Percentiles rank a stretch among this genome's conserved stretches.
Evolutionary conservation across 495 filamentous ascomycete genomes (phyloP).

Genomic region (Aspergillus sparsus): DNA sequence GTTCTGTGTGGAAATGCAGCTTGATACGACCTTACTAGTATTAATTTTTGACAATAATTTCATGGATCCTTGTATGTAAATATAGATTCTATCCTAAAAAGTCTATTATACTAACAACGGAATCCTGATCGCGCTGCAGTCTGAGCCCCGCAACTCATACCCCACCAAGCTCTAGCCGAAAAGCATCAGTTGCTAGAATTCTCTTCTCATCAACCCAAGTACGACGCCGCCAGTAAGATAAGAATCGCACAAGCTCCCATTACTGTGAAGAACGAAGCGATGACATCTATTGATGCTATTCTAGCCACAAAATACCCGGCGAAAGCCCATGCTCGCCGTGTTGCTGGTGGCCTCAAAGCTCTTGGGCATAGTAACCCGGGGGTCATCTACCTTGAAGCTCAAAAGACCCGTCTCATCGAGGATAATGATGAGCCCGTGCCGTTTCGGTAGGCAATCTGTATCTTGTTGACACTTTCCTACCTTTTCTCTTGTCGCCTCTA

Average conservation of each 20-base stretch:
- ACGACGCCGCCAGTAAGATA: background rate
- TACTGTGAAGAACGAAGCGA: constrained; percentile 18
- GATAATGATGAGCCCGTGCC: constrained; percentile 78
- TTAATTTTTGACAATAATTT: background rate
- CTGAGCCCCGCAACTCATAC: constrained; percentile 17
- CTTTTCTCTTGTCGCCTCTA: background rate
- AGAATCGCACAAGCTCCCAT: too few relatives aligned
- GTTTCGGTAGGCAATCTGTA: constrained; percentile 60
- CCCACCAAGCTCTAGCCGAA: constrained; percentile 8
- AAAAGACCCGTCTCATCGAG: constrained; percentile 73
- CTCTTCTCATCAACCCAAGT: background rate
- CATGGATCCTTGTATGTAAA: background rate
- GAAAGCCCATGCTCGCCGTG: constrained; percentile 80
- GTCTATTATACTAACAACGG: background rate
- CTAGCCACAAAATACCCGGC: constrained; percentile 87
- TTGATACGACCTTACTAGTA: background rate
- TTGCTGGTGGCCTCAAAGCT: constrained; percentile 68
- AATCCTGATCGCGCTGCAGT: background rate
- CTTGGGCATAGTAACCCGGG: constrained; percentile 35
- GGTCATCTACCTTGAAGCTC: constrained; percentile 81
- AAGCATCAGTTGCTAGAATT: constrained; percentile 5
- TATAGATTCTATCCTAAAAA: too few relatives aligned
- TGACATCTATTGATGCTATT: constrained; percentile 47
- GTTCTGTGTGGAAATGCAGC: too few relatives aligned
- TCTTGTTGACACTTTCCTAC: background rate